Conservation (phyloP, 1,139 yeast species). For the Yamadazyma epiphylla region DNA sequence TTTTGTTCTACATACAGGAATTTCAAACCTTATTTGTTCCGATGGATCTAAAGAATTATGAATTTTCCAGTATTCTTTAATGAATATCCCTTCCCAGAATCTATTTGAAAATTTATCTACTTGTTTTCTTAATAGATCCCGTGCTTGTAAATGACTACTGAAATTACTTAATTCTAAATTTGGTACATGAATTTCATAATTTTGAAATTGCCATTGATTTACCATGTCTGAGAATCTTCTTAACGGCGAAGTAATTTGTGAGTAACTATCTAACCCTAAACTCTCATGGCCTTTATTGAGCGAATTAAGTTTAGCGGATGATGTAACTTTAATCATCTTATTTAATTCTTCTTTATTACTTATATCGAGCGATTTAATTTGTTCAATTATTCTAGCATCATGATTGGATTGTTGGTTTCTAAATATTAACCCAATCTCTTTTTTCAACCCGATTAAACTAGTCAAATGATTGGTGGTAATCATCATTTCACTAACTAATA, state of each 20-base stretch:
- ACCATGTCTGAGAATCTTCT: conserved; percentile 81
- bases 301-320: conserved; percentile 29
- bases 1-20: too few relatives aligned
- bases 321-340: conserved; percentile 22
- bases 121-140: conserved; percentile 25
- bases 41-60: too few relatives aligned
- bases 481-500: conserved; percentile 80
- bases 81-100: conserved; percentile 40
- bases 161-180: conserved; percentile 4
- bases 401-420: conserved; percentile 33
- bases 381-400: conserved; percentile 24
- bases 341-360: conserved; percentile 8
- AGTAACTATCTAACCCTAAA: conserved; percentile 60
- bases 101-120: conserved; percentile 22
- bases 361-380: conserved; percentile 27
- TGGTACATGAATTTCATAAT: not conserved
- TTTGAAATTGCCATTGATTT: conserved; percentile 58
- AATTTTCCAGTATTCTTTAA: conserved; percentile 30
- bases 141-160: conserved; percentile 25
- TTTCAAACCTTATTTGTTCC: too few relatives aligned
- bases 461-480: conserved; percentile 65
- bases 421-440: conserved; percentile 57
- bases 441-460: conserved; percentile 46
- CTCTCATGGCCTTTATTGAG: conserved; percentile 51
- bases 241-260: conserved; percentile 86